These are phyloP conservation scores for Jasminum sambac DNA, from an alignment of 257 asterid species.

Conservation along the genomic window DNA sequence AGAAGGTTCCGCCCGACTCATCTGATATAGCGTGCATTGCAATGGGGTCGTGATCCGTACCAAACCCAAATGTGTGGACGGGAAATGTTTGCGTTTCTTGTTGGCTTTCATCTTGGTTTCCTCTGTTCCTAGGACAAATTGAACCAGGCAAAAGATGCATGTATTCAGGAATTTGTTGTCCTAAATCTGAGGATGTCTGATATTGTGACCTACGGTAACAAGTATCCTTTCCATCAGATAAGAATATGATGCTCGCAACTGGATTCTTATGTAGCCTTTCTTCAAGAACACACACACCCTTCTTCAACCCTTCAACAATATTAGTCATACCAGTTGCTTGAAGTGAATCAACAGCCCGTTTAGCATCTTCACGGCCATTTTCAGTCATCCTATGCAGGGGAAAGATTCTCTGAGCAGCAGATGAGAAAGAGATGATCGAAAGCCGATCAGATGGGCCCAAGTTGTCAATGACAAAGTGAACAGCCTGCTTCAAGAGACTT, in stretches of 20 bases:
- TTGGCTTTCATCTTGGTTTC: background rate
- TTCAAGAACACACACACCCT: slow-evolving; percentile 8
- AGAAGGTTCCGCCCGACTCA: slow-evolving; percentile 35
- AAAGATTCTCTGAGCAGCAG: slow-evolving; percentile 15
- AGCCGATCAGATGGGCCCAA: slow-evolving; percentile 33
- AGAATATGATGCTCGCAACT: slow-evolving; percentile 26
- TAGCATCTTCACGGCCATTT: slow-evolving; percentile 19
- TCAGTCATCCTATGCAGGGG: slow-evolving; percentile 28
- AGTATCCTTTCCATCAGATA: slow-evolving; percentile 35
- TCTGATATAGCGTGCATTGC: slow-evolving; percentile 33
- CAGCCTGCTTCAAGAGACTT: slow-evolving; percentile 34
- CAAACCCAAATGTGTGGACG: slow-evolving; percentile 36
- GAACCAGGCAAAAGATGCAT: slow-evolving; percentile 31
- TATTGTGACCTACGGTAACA: background rate
- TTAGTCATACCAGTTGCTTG: slow-evolving; percentile 17
- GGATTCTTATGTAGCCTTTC: slow-evolving; percentile 16
- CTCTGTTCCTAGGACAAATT: slow-evolving; percentile 19
- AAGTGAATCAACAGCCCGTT: slow-evolving; percentile 21
- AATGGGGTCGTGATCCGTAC: slow-evolving; percentile 32
- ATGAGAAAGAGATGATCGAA: slow-evolving; percentile 23
- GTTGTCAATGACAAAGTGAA: slow-evolving; percentile 26
- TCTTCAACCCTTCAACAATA: slow-evolving; percentile 29
- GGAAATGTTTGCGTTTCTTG: slow-evolving; percentile 20
- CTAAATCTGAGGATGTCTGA: background rate
- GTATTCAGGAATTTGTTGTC: slow-evolving; percentile 18